Conservation (phyloP, 495 filamentous ascomycete genomes). For the Neurospora sp. region DNA sequence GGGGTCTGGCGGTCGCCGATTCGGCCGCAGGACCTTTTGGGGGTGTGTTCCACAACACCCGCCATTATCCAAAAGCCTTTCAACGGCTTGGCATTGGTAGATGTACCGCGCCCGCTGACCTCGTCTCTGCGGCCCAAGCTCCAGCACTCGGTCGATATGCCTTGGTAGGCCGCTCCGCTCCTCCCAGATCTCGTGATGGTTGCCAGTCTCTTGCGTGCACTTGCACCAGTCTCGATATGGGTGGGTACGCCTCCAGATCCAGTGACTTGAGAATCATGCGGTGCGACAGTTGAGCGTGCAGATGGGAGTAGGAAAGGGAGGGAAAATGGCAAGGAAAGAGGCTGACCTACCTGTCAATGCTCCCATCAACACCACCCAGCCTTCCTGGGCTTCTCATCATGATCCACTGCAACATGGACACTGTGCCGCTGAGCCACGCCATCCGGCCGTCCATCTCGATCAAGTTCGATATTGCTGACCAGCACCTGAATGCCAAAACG, state of each 20-base stretch:
- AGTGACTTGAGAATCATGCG: conserved; percentile 32
- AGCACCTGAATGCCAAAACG: conserved; percentile 63
- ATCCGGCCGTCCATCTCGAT: conserved; percentile 64
- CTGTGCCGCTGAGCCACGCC: conserved; percentile 70
- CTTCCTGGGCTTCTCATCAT: conserved; percentile 60
- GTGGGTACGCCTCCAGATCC: conserved; percentile 21
- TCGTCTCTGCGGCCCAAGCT: background rate
- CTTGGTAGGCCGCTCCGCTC: background rate
- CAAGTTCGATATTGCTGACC: conserved; percentile 57
- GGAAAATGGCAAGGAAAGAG: conserved; percentile 17
- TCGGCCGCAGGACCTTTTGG: conserved; percentile 26
- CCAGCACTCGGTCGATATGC: background rate
- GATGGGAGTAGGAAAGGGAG: conserved; percentile 2
- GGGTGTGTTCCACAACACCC: conserved; percentile 27
- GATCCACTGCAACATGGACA: conserved; percentile 64
- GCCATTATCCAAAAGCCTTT: conserved; percentile 21
- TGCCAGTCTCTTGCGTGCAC: conserved; percentile 21
- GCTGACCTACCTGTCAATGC: conserved; percentile 75
- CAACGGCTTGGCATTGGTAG: conserved; percentile 19
- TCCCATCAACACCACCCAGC: conserved; percentile 63
- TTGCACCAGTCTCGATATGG: conserved; percentile 22
- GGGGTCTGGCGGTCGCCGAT: conserved; percentile 23
- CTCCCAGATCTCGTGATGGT: conserved; percentile 4
- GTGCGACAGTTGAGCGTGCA: conserved; percentile 21
- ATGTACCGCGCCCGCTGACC: conserved; percentile 13